phyloP scores from a whole-genome alignment of 1,284 basidiomycete genomes.

The Exobasidium rhododendri region DNA sequence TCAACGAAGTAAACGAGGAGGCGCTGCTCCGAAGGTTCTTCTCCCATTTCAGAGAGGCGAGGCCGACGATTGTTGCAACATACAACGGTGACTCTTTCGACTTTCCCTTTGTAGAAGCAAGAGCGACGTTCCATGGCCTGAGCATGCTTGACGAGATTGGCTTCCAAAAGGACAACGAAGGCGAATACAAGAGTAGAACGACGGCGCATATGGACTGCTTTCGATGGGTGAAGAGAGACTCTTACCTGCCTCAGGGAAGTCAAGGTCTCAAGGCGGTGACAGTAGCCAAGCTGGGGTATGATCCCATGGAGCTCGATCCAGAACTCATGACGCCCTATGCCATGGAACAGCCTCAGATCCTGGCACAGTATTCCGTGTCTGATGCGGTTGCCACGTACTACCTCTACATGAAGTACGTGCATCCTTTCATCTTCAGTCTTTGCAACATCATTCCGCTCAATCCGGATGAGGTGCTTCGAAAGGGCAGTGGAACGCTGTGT shows the following conservation, averaged over 20 bases:
- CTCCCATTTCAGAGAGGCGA: conserved; percentile 83
- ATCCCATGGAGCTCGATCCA: conserved; percentile 95
- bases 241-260: conserved; percentile 97
- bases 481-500: conserved; percentile 93
- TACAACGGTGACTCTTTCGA: conserved; percentile 99
- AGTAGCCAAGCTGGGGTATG: conserved; percentile 91
- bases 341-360: conserved; percentile 86
- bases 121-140: conserved; percentile 82
- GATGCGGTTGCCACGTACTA: conserved; percentile 99
- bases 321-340: conserved; percentile 99
- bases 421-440: conserved; percentile 98
- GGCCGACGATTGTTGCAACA: conserved; percentile 94
- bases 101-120: conserved; percentile 92
- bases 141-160: conserved; percentile 96
- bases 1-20: conserved; percentile 86
- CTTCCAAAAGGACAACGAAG: conserved; percentile 84
- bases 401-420: conserved; percentile 99
- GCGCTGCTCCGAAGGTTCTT: conserved; percentile 84
- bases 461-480: conserved; percentile 93
- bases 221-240: conserved; percentile 99
- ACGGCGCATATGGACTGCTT: conserved; percentile 99
- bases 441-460: conserved; percentile 98
- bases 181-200: conserved; percentile 90
- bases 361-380: conserved; percentile 98
- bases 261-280: conserved; percentile 99